Conservation (phyloP, 495 filamentous ascomycete species). For the Aspergillus mulundensis region DNA sequence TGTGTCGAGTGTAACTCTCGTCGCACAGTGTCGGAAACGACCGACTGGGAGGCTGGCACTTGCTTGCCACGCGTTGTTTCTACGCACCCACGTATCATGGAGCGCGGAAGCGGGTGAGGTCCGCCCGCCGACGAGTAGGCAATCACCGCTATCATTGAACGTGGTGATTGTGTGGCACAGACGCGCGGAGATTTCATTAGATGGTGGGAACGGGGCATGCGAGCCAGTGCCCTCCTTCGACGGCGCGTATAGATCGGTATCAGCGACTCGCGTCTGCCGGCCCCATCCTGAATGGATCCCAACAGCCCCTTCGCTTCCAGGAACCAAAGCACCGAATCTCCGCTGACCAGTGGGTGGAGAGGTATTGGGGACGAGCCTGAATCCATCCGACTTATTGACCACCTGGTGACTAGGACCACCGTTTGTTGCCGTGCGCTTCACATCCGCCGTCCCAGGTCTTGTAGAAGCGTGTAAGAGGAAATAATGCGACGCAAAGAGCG, state of each 20-base stretch:
- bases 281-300: constrained; percentile 61
- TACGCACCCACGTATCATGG: constrained; percentile 68
- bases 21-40: constrained; percentile 69
- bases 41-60: constrained; percentile 58
- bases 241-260: constrained; percentile 54
- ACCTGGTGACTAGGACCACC: neutral
- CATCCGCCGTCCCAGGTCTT: neutral
- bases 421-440: neutral
- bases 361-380: constrained; percentile 21
- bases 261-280: constrained; percentile 52
- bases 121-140: constrained; percentile 73
- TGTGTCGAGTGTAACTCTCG: constrained; percentile 40
- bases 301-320: constrained; percentile 32
- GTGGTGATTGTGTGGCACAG: constrained; percentile 77
- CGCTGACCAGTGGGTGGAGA: constrained; percentile 20
- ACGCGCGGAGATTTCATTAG: constrained; percentile 44
- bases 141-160: constrained; percentile 39
- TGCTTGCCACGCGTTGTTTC: constrained; percentile 55
- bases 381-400: constrained; percentile 16
- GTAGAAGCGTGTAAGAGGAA: constrained; percentile 67
- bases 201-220: constrained; percentile 24
- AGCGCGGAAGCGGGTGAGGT: constrained; percentile 64
- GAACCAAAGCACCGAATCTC: constrained; percentile 44
- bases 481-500: constrained; percentile 80
- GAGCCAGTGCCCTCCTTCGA: constrained; percentile 20